These are phyloP conservation scores for Evernia prunastri DNA, from an alignment of 495 filamentous ascomycete species.

Conservation along the genomic window DNA sequence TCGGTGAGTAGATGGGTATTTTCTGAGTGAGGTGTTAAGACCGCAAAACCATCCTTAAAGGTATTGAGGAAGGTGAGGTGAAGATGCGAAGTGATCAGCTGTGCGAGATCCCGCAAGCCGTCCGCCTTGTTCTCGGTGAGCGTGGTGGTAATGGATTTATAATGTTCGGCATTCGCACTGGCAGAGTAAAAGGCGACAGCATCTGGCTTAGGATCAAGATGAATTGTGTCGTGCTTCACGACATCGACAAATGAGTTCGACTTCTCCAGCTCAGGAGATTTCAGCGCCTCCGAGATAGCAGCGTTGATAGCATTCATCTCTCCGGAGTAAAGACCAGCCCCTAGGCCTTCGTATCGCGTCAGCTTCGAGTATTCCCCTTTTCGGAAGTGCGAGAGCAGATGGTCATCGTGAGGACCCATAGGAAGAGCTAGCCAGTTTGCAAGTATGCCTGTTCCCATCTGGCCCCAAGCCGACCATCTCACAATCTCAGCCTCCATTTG, in stretches of 20 bases:
- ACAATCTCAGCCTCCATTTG: constrained; percentile 65
- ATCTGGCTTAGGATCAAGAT: constrained; percentile 53
- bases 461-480: constrained; percentile 88
- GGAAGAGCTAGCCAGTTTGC: constrained; percentile 74
- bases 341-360: constrained; percentile 67
- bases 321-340: constrained; percentile 67
- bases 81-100: constrained; percentile 78
- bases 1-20: constrained; percentile 65
- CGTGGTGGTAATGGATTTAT: constrained; percentile 59
- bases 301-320: constrained; percentile 57
- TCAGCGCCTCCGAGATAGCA: constrained; percentile 59
- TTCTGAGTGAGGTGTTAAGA: constrained; percentile 69
- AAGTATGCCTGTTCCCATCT: constrained; percentile 82
- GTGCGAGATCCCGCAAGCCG: constrained; percentile 56
- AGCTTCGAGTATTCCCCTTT: constrained; percentile 64
- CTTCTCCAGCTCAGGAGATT: constrained; percentile 44
- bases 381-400: constrained; percentile 62
- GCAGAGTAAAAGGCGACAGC: constrained; percentile 75
- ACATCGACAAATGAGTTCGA: constrained; percentile 54
- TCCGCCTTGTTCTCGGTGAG: constrained; percentile 45
- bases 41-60: constrained; percentile 68
- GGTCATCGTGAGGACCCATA: constrained; percentile 74
- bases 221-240: constrained; percentile 52
- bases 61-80: constrained; percentile 76
- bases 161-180: constrained; percentile 51